Conservation (phyloP, 257 asterid genomes). For the Jacaranda mimosifolia region DNA sequence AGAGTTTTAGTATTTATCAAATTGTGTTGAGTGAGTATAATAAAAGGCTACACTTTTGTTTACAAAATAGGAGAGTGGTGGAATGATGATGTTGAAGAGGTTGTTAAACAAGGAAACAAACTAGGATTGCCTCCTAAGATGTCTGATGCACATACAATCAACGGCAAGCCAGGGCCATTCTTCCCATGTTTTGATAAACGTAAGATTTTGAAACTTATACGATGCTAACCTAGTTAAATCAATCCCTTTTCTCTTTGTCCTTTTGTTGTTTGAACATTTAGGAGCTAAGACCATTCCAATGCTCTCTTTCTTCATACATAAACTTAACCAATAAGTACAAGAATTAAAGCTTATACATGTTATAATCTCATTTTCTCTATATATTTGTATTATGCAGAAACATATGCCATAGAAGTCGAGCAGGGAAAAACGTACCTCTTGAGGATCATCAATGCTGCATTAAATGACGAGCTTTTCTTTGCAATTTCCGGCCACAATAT, state of each 20-base stretch:
- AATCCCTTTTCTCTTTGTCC: no score
- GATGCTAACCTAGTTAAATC: background rate
- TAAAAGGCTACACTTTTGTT: slow-evolving; percentile 18
- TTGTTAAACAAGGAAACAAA: slow-evolving; percentile 48
- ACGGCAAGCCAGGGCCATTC: slow-evolving; percentile 58
- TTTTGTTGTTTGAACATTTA: no score
- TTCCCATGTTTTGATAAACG: slow-evolving; percentile 52
- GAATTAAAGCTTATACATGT: no score
- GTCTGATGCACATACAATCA: slow-evolving; percentile 53
- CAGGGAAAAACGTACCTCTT: slow-evolving; percentile 45
- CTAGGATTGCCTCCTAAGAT: slow-evolving; percentile 51
- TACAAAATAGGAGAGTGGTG: slow-evolving; percentile 48
- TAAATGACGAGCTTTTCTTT: slow-evolving; percentile 71
- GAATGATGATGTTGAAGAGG: slow-evolving; percentile 50
- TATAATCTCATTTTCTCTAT: no score
- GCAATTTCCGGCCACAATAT: slow-evolving; percentile 59
- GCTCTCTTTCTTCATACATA: no score
- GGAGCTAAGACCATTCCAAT: no score
- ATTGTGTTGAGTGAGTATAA: background rate
- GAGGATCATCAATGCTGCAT: slow-evolving; percentile 48
- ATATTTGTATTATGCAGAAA: slow-evolving; percentile 43
- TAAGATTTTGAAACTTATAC: background rate
- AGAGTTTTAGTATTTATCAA: background rate
- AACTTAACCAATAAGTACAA: no score
- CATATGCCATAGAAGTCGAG: slow-evolving; percentile 54